Conservation (phyloP, 108 stramenopile species). For the Pseudonitzschia multiseries region DNA sequence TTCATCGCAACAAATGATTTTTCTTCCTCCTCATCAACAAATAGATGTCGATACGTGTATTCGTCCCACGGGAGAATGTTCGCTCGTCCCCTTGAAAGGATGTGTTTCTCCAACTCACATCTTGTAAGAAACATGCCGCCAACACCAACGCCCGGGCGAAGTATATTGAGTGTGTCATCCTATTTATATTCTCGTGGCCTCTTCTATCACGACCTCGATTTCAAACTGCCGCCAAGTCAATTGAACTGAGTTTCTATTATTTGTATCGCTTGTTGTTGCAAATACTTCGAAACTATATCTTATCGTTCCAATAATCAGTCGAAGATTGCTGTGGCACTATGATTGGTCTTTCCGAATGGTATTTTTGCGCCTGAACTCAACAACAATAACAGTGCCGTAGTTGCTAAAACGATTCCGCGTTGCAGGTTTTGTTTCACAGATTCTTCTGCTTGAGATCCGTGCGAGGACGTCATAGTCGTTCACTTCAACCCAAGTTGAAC, state of each 20-base stretch:
- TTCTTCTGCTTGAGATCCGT: not conserved
- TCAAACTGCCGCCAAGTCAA: not conserved
- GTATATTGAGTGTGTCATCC: constrained; percentile 9
- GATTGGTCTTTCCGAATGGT: constrained; percentile 1
- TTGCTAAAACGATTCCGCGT: not conserved
- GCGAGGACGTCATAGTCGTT: not conserved
- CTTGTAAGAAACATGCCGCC: constrained; percentile 24
- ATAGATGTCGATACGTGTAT: no score
- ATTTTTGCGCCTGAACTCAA: not conserved
- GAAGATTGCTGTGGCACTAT: not conserved
- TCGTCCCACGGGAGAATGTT: not conserved
- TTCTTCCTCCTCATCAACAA: not conserved
- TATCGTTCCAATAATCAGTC: not conserved
- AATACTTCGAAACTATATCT: not conserved
- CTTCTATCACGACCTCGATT: not conserved
- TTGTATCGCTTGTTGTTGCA: not conserved
- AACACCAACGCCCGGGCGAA: constrained; percentile 14
- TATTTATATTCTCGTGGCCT: not conserved
- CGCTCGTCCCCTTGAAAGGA: not conserved
- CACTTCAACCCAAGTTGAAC: constrained; percentile 1
- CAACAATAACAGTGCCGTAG: not conserved
- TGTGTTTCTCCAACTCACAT: constrained; percentile 24
- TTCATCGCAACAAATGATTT: not conserved
- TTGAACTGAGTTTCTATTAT: not conserved
- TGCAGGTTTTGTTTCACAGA: not conserved